These are phyloP conservation scores for Rhodosporidiobolus odoratus DNA, from an alignment of 768 basidiomycete genomes.

Conservation along the genomic window DNA sequence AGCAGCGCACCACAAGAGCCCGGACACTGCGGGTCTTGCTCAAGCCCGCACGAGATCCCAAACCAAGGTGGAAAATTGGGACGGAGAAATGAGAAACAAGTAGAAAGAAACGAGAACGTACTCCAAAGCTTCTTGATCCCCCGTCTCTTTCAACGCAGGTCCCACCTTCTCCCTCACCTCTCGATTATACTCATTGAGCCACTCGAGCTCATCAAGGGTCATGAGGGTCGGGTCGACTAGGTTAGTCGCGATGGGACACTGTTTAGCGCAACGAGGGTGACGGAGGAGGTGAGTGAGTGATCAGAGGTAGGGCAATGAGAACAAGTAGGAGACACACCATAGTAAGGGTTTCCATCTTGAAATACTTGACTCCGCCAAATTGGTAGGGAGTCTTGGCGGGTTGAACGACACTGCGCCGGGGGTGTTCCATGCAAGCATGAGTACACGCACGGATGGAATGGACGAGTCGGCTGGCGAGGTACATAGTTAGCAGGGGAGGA, in stretches of 20 bases:
- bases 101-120: slow-evolving; percentile 37
- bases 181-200: slow-evolving; percentile 79
- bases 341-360: slow-evolving; percentile 79
- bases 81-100: not conserved
- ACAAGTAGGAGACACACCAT: slow-evolving; percentile 56
- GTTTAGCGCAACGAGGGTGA: not conserved
- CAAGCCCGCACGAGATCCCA: too few species aligned
- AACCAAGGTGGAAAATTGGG: not conserved
- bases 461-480: not conserved
- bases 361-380: slow-evolving; percentile 77
- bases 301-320: not conserved
- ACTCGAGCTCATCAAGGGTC: slow-evolving; percentile 62
- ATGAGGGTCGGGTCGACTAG: slow-evolving; percentile 65
- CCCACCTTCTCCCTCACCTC: slow-evolving; percentile 68
- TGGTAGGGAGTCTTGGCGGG: slow-evolving; percentile 58
- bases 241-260: slow-evolving; percentile 82
- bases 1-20: too few species aligned
- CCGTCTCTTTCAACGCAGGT: slow-evolving; percentile 61
- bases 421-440: too few species aligned
- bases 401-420: slow-evolving; percentile 54
- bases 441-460: too few species aligned
- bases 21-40: too few species aligned
- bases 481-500: slow-evolving; percentile 44
- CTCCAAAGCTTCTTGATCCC: slow-evolving; percentile 46
- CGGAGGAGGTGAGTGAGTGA: not conserved